A percentile compares a stretch with the other conserved stretches of the same genome.
phyloP scores from a whole-genome alignment of 2,329 filamentous ascomycete species.

The Orbilia javanica region DNA sequence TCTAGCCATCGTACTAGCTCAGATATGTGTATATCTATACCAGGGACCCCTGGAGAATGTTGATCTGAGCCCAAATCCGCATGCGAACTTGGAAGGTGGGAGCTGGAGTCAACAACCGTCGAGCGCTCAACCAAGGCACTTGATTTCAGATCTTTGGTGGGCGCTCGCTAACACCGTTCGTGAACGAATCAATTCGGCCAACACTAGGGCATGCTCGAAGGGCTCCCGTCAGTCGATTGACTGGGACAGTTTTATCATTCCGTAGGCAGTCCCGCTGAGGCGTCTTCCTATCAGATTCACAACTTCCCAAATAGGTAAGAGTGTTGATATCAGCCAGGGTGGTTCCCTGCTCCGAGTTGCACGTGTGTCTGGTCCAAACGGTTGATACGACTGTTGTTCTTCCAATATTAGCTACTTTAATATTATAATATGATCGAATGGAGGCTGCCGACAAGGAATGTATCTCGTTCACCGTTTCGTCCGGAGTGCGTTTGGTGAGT shows the following conservation, averaged over 20 bases:
- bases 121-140: background rate
- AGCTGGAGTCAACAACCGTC: background rate
- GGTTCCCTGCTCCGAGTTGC: constrained; percentile 17
- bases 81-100: constrained; percentile 31
- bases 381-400: constrained; percentile 14
- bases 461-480: constrained; percentile 5
- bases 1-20: constrained; percentile 42
- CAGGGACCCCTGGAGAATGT: background rate
- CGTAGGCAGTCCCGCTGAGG: constrained; percentile 16
- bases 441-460: constrained; percentile 21
- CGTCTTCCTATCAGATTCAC: constrained; percentile 2
- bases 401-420: background rate
- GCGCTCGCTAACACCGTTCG: constrained; percentile 13
- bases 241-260: background rate
- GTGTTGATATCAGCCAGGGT: constrained; percentile 24
- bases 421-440: background rate
- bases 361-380: constrained; percentile 28
- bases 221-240: constrained; percentile 1
- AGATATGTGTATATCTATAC: constrained; percentile 28
- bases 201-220: constrained; percentile 10
- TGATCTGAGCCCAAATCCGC: constrained; percentile 21
- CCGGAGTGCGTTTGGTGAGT: background rate
- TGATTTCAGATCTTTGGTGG: constrained; percentile 29
- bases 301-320: constrained; percentile 44
- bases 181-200: constrained; percentile 14